Evolutionary conservation across 2,329 filamentous ascomycete genomes (phyloP).

Genomic region (Grosmannia serpens): DNA sequence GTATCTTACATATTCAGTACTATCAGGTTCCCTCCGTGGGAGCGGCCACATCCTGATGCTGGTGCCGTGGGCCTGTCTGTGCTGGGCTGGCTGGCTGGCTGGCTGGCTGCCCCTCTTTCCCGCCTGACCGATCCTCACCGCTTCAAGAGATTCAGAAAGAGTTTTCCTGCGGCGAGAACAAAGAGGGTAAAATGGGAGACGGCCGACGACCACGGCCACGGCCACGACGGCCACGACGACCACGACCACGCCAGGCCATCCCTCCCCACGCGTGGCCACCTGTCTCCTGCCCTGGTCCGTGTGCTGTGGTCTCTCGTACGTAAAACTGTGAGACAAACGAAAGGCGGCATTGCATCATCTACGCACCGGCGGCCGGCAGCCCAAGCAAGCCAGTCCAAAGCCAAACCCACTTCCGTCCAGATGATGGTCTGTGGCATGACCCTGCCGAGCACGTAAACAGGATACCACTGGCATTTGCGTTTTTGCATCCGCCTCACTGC

Average conservation of each 20-base stretch:
- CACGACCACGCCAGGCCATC: background rate
- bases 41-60: background rate
- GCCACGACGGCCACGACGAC: background rate
- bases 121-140: background rate
- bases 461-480: background rate
- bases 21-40: background rate
- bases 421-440: background rate
- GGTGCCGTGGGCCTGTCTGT: background rate
- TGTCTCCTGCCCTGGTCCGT: background rate
- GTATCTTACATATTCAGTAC: too few relatives aligned
- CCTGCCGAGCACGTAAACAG: background rate
- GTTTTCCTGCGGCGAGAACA: background rate
- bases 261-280: background rate
- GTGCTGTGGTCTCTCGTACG: background rate
- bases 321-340: background rate
- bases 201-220: too few relatives aligned
- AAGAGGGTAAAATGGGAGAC: background rate
- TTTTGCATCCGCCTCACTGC: background rate
- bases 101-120: background rate
- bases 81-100: background rate
- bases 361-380: too few relatives aligned
- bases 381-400: too few relatives aligned
- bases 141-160: background rate
- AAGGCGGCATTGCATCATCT: background rate
- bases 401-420: too few relatives aligned